A percentile compares a stretch with the other conserved stretches of the same genome.
Conservation (phyloP, 23 red algal genomes). For the Gracilaria gracilis region DNA sequence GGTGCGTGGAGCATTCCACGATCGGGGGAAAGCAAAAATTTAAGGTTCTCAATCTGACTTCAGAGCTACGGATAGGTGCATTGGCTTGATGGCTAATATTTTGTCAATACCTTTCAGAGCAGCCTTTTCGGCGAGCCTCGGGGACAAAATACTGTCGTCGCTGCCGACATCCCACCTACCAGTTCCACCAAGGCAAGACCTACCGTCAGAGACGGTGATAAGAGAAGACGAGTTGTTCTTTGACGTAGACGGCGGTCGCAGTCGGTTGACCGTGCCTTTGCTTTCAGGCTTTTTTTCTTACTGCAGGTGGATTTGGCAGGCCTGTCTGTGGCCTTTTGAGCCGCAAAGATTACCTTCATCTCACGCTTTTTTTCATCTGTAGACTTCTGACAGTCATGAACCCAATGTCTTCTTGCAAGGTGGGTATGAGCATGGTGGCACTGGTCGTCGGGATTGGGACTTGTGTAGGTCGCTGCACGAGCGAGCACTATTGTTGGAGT, state of each 20-base stretch:
- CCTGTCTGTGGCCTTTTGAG: background rate
- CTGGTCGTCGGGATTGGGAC: background rate
- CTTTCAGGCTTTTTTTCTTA: background rate
- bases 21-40: background rate
- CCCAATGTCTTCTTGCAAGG: conserved; percentile 18
- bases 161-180: background rate
- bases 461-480: background rate
- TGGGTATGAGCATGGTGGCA: background rate
- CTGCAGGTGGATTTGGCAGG: background rate
- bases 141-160: background rate
- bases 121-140: background rate
- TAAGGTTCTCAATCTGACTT: background rate
- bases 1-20: background rate
- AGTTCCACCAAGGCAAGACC: background rate
- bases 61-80: background rate
- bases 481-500: background rate
- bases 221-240: background rate
- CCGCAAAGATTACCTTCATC: background rate
- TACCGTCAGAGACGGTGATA: background rate
- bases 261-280: background rate
- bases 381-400: conserved; percentile 8
- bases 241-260: background rate
- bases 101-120: too few species aligned
- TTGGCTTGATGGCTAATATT: background rate
- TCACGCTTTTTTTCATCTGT: conserved; percentile 18